Evolutionary conservation across 148 eudicot genomes (phyloP).

Genomic region (Salicornia ramosissima): DNA sequence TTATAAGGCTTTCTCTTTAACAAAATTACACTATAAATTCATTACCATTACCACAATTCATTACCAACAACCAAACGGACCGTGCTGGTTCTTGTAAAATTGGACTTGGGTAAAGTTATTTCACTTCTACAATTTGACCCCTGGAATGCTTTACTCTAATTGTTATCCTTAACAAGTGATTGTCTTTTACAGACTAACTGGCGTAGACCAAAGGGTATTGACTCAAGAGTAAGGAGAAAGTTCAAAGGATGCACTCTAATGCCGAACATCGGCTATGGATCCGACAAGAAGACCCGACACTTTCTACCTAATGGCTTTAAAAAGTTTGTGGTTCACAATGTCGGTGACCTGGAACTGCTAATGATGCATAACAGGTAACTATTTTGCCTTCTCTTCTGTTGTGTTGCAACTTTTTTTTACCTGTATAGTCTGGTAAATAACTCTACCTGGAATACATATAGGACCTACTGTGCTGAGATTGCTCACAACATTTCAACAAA

Average conservation of each 20-base stretch:
- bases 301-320: slow-evolving; percentile 61
- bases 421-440: too few relatives aligned
- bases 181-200: slow-evolving; percentile 36
- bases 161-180: background rate
- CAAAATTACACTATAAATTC: too few relatives aligned
- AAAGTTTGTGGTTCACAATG: slow-evolving; percentile 55
- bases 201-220: slow-evolving; percentile 66
- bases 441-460: too few relatives aligned
- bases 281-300: slow-evolving; percentile 60
- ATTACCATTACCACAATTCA: too few relatives aligned
- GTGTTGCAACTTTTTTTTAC: too few relatives aligned
- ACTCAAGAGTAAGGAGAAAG: slow-evolving; percentile 52
- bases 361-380: slow-evolving; percentile 60
- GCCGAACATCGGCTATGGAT: slow-evolving; percentile 58
- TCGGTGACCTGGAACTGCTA: slow-evolving; percentile 39
- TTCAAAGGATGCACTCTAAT: slow-evolving; percentile 47
- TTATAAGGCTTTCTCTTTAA: too few relatives aligned
- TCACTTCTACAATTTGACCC: too few relatives aligned
- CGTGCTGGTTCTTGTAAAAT: too few relatives aligned
- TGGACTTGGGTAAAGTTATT: too few relatives aligned
- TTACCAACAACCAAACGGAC: too few relatives aligned
- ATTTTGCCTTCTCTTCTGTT: too few relatives aligned
- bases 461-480: slow-evolving; percentile 40
- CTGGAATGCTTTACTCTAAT: background rate
- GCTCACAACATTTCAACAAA: slow-evolving; percentile 39